phyloP scores from a whole-genome alignment of 139 green algal genomes.

The Chlamydomonas sp. region DNA sequence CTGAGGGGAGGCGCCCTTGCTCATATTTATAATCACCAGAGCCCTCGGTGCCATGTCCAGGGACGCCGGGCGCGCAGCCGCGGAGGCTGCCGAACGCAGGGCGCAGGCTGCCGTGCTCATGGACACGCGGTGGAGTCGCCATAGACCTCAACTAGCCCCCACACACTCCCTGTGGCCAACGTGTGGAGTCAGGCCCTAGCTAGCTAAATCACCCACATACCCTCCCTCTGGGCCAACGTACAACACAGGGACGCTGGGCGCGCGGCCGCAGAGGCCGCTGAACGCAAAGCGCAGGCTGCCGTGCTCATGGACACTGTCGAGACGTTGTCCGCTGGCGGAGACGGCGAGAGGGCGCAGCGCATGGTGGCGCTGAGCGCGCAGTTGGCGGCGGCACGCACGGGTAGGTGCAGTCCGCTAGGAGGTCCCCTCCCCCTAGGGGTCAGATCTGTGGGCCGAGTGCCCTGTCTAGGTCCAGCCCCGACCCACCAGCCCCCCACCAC shows the following conservation, averaged over 20 bases:
- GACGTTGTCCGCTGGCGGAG: conserved; percentile 53
- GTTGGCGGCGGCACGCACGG: conserved; percentile 30
- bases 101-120: no score
- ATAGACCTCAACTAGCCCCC: no score
- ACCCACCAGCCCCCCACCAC: no score
- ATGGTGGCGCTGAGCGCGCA: conserved; percentile 58
- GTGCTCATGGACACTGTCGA: conserved; percentile 70
- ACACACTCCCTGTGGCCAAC: no score
- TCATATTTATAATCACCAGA: no score
- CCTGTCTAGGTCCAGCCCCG: not conserved
- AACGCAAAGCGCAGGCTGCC: conserved; percentile 29
- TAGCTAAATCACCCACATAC: not conserved
- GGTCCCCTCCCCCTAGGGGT: not conserved
- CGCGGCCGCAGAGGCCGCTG: not conserved
- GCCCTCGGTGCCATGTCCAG: no score
- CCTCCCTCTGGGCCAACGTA: not conserved
- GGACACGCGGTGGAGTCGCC: no score
- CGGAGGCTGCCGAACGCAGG: no score
- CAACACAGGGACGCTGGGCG: conserved; percentile 3
- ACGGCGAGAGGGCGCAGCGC: conserved; percentile 37
- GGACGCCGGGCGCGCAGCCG: conserved; percentile 1
- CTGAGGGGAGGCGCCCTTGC: no score
- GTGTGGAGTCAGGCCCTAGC: not conserved
- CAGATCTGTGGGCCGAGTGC: not conserved
- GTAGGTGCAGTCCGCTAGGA: not conserved